phyloP scores from a whole-genome alignment of 2,329 filamentous ascomycete species.

The Xylariales sp. region DNA sequence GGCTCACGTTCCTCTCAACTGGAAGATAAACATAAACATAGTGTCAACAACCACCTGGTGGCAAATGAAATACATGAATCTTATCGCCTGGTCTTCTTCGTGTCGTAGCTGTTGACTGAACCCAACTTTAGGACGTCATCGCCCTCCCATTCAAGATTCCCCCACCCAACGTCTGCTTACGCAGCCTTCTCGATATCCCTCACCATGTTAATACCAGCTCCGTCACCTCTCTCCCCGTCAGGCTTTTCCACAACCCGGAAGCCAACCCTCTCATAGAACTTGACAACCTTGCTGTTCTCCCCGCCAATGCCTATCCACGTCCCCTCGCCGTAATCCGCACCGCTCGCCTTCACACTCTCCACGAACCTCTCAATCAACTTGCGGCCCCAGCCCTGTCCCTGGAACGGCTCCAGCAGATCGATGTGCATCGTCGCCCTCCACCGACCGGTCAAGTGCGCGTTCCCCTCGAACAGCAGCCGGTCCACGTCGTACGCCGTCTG shows the following conservation, averaged over 20 bases:
- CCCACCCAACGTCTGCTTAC: no score
- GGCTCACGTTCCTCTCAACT: not conserved
- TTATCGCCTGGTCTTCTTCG: not conserved
- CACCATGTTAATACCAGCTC: conserved; percentile 37
- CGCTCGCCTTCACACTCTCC: conserved; percentile 26
- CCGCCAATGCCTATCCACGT: conserved; percentile 39
- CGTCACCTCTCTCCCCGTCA: conserved; percentile 19
- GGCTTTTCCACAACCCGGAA: conserved; percentile 33
- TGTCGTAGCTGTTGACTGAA: no score
- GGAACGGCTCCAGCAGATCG: conserved; percentile 37
- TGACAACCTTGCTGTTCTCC: conserved; percentile 43
- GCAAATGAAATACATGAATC: not conserved
- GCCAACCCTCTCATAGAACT: conserved; percentile 43
- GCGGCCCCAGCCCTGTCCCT: conserved; percentile 40
- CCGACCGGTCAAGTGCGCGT: conserved; percentile 26
- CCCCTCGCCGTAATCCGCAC: conserved; percentile 29
- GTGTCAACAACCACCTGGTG: no score
- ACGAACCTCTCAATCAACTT: conserved; percentile 37
- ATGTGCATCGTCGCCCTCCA: conserved; percentile 46
- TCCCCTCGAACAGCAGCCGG: conserved; percentile 35
- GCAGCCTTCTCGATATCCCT: conserved; percentile 32
- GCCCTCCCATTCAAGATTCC: no score
- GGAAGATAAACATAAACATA: not conserved
- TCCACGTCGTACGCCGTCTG: conserved; percentile 37
- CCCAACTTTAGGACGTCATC: no score